Conservation (phyloP, 345 rosid species). For the Eucalyptus rudis region DNA sequence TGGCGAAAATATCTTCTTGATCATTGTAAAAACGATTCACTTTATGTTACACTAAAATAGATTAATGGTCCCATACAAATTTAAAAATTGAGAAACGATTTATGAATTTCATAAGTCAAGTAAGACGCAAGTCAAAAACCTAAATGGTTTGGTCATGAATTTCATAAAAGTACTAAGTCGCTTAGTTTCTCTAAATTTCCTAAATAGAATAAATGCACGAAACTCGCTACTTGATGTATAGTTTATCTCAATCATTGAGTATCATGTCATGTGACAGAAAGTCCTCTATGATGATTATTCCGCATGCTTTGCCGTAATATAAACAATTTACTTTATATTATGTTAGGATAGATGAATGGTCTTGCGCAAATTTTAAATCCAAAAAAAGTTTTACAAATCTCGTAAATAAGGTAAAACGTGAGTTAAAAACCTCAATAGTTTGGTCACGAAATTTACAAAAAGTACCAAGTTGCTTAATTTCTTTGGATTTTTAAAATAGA, state of each 20-base stretch:
- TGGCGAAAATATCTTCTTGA: fast-evolving
- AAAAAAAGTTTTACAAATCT: neutral
- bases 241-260: neutral
- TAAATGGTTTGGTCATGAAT: neutral
- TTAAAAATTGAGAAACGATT: fast-evolving
- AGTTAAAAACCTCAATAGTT: neutral
- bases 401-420: fast-evolving
- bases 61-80: neutral
- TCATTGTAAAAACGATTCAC: fast-evolving
- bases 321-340: neutral
- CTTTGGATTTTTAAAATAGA: neutral
- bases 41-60: neutral
- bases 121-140: neutral
- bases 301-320: neutral
- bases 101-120: neutral
- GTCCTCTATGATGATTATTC: neutral
- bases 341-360: neutral
- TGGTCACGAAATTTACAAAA: neutral
- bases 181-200: neutral
- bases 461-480: neutral
- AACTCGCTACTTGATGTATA: neutral
- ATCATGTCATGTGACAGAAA: neutral
- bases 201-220: neutral
- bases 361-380: too few species aligned
- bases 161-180: neutral